Conservation (phyloP, 169 alveolate species). For the Plasmodium cynomolgi region DNA sequence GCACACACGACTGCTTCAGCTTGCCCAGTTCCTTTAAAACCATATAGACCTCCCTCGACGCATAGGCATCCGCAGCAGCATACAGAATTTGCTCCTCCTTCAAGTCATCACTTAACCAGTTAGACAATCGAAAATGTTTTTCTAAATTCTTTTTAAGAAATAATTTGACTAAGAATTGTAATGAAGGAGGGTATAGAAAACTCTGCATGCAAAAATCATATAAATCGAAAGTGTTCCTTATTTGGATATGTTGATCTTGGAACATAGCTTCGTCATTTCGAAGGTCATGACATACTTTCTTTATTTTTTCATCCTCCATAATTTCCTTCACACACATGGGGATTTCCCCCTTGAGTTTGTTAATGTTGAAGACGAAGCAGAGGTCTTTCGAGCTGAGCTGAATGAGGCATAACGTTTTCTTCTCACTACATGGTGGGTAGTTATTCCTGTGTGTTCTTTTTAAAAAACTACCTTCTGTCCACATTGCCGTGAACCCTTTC, state of each 20-base stretch:
- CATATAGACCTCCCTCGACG: constrained; percentile 62
- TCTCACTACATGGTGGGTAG: neutral
- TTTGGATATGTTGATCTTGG: constrained; percentile 11
- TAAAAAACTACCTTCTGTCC: neutral
- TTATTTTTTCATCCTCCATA: constrained; percentile 35
- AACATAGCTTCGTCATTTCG: constrained; percentile 67
- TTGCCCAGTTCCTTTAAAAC: constrained; percentile 18
- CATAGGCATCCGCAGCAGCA: constrained; percentile 68
- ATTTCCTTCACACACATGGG: constrained; percentile 42
- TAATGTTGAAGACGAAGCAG: constrained; percentile 62
- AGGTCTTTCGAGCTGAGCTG: constrained; percentile 30
- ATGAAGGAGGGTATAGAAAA: constrained; percentile 59
- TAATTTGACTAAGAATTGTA: constrained; percentile 54
- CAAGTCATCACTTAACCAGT: constrained; percentile 31
- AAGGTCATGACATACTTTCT: constrained; percentile 53
- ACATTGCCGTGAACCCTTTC: neutral
- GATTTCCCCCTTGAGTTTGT: constrained; percentile 26
- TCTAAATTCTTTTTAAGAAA: constrained; percentile 27
- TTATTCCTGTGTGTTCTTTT: neutral
- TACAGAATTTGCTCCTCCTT: constrained; percentile 46
- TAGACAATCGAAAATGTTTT: constrained; percentile 35
- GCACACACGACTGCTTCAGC: neutral
- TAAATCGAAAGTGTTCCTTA: constrained; percentile 56
- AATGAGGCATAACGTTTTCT: constrained; percentile 43
- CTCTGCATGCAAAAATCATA: constrained; percentile 50